A percentile compares a stretch with the other conserved stretches of the same genome.
These are phyloP conservation scores for Tricholoma sp. DNA, from an alignment of 768 basidiomycete species.

Conservation along the genomic window DNA sequence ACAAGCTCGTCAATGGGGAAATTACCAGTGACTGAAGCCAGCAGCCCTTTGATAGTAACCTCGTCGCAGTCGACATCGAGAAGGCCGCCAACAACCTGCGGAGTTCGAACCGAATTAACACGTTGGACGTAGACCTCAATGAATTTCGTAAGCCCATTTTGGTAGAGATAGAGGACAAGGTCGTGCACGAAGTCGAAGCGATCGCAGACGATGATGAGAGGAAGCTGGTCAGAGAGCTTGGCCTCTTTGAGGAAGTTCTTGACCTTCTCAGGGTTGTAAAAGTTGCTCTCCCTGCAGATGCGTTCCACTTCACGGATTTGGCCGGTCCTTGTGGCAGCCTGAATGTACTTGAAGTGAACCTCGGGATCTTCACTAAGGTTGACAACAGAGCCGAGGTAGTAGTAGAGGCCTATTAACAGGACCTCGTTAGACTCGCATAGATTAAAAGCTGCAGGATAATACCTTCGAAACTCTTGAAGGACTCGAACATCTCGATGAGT, in stretches of 20 bases:
- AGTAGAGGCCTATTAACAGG: constrained; percentile 71
- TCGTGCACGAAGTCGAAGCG: constrained; percentile 99
- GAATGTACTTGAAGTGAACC: constrained; percentile 99
- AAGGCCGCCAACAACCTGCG: constrained; percentile 94
- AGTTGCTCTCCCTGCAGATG: constrained; percentile 95
- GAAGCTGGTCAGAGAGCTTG: constrained; percentile 92
- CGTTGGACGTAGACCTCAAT: constrained; percentile 99
- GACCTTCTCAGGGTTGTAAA: constrained; percentile 99
- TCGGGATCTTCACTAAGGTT: constrained; percentile 95
- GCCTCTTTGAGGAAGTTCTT: constrained; percentile 99
- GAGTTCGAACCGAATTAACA: constrained; percentile 95
- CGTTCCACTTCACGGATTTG: constrained; percentile 99
- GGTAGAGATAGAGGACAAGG: constrained; percentile 96
- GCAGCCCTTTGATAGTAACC: constrained; percentile 87
- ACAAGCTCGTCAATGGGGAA: constrained; percentile 99
- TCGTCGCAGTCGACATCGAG: constrained; percentile 99
- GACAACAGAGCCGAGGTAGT: constrained; percentile 96
- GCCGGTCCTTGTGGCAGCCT: constrained; percentile 95
- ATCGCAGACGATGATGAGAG: constrained; percentile 99
- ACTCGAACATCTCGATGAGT: constrained; percentile 97
- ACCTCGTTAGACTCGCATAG: background rate
- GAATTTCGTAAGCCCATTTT: constrained; percentile 93
- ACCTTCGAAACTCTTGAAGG: constrained; percentile 97
- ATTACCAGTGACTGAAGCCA: constrained; percentile 91
- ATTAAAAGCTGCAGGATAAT: constrained; percentile 6